Evolutionary conservation across 345 rosid genomes (phyloP).

Genomic region (Citrus unshiu): DNA sequence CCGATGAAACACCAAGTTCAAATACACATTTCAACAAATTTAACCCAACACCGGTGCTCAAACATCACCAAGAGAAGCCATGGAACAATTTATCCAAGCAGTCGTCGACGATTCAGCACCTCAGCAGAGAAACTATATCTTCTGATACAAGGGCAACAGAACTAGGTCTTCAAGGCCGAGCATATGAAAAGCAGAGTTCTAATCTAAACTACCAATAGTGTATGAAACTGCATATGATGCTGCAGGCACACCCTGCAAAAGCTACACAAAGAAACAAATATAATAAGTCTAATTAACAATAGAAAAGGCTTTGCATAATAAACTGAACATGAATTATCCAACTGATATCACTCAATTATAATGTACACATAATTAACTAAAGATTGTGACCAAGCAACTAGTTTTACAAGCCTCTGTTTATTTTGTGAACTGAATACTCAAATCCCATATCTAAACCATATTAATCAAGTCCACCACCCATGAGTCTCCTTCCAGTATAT

Average conservation of each 20-base stretch:
- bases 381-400: not conserved
- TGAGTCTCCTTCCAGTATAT: not conserved
- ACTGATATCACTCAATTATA: not conserved
- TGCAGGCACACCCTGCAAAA: not conserved
- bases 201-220: not conserved
- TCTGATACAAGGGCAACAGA: not conserved
- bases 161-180: not conserved
- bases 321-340: not conserved
- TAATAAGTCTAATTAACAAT: not conserved
- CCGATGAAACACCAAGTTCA: not conserved
- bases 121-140: not conserved
- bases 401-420: not conserved
- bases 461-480: not conserved
- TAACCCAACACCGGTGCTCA: not conserved
- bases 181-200: not conserved
- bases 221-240: not conserved
- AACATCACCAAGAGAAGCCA: not conserved
- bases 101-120: not conserved
- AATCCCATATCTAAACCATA: too few species aligned
- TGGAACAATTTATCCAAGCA: not conserved
- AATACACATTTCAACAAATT: not conserved
- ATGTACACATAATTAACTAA: not conserved
- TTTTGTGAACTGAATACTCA: not conserved
- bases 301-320: not conserved
- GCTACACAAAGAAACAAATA: not conserved